Percentiles rank a stretch among this genome's conserved stretches.
phyloP scores from a whole-genome alignment of 257 asterid species.

The Haberlea rhodopensis region DNA sequence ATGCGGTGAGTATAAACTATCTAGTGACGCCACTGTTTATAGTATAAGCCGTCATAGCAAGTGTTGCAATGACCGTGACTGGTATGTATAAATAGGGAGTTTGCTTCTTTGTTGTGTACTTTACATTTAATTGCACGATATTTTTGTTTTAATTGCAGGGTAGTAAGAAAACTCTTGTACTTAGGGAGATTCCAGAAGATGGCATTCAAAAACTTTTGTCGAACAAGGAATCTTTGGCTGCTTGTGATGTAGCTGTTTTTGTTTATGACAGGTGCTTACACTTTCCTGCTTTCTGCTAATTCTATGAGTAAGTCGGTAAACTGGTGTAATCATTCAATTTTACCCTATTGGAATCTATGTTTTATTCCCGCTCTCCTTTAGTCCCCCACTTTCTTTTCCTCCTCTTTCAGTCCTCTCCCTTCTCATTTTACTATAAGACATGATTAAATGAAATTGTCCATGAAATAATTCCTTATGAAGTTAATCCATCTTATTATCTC shows the following conservation, averaged over 20 bases:
- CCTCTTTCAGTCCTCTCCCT: too few relatives aligned
- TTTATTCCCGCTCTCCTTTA: slow-evolving; percentile 13
- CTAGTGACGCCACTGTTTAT: slow-evolving; percentile 4
- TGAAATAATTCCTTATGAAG: too few relatives aligned
- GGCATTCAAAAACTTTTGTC: slow-evolving; percentile 34
- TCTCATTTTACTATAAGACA: too few relatives aligned
- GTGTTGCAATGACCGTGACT: neutral
- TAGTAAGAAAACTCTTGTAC: slow-evolving; percentile 40
- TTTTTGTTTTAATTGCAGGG: slow-evolving; percentile 52
- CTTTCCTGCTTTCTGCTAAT: neutral
- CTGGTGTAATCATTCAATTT: neutral
- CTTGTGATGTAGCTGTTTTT: slow-evolving; percentile 51
- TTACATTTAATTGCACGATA: slow-evolving; percentile 10
- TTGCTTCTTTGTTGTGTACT: slow-evolving; percentile 1
- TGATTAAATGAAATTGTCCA: too few relatives aligned
- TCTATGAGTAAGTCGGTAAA: neutral
- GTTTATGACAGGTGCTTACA: slow-evolving; percentile 49
- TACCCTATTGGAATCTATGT: too few relatives aligned
- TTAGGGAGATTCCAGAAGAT: slow-evolving; percentile 51
- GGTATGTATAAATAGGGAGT: slow-evolving; percentile 20
- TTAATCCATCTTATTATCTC: neutral
- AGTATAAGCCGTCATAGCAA: slow-evolving; percentile 14
- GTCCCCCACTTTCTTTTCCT: neutral
- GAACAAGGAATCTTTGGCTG: slow-evolving; percentile 42
- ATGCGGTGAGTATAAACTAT: slow-evolving; percentile 52